Evolutionary conservation across 208 protist species (phyloP).

Genomic region (Herpetomonas tarakana): DNA sequence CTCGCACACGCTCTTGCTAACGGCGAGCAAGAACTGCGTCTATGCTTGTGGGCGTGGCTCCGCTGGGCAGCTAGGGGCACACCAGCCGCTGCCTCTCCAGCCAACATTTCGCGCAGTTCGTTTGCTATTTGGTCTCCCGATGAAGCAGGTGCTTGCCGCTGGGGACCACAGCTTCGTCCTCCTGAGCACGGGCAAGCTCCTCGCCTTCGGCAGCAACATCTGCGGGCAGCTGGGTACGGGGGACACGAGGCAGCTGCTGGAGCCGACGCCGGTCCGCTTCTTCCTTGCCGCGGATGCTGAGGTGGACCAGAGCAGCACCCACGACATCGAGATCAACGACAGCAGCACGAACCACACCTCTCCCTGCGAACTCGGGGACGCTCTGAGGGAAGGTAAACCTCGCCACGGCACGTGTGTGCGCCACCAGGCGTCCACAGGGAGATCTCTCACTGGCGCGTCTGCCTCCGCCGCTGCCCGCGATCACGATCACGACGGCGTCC

Average conservation of each 20-base stretch:
- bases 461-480: not conserved
- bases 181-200: constrained; percentile 61
- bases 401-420: too few species aligned
- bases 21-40: constrained; percentile 43
- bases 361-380: not conserved
- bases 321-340: not conserved
- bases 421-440: too few species aligned
- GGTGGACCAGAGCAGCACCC: not conserved
- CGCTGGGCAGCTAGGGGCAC: constrained; percentile 61
- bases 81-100: constrained; percentile 39
- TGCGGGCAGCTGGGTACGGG: constrained; percentile 79
- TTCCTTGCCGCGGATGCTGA: not conserved
- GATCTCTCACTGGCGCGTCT: too few species aligned
- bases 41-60: constrained; percentile 74
- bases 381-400: not conserved
- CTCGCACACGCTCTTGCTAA: constrained; percentile 69
- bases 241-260: constrained; percentile 34
- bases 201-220: constrained; percentile 80
- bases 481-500: too few species aligned
- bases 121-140: constrained; percentile 71
- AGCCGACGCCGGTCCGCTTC: constrained; percentile 38
- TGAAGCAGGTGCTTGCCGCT: constrained; percentile 49
- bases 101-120: constrained; percentile 64
- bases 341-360: not conserved
- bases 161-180: constrained; percentile 80